Evolutionary conservation across 1,284 basidiomycete genomes (phyloP), one percentile per base, ranked within the genome.

Genomic region (Marasmius sp.): DNA sequence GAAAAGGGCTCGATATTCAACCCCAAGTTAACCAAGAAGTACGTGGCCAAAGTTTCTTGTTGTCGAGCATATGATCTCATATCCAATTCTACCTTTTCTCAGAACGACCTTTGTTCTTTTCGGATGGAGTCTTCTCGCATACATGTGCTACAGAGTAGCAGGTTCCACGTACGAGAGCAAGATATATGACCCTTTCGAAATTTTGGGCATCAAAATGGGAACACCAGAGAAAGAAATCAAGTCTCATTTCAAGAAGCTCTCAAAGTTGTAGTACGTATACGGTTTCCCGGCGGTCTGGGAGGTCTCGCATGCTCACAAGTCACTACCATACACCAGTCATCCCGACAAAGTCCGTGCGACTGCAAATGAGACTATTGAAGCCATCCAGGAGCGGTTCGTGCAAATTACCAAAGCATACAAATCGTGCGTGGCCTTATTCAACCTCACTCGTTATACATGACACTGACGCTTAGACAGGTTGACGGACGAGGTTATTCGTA

Each of bases 351-450:
- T 97, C 64, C 92, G 88, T 70, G 84, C 93, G 8, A 84, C 85
- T 0, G 85, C 81, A 1, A 95, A 98, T 70, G 83, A 96, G 70
- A 98, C 97, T 0, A 83, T 92, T 61, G 97, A 98, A 69, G 84
- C 88, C n/a, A 94, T 93, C 39, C 93, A 94, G 68, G 82, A 88
- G 57, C 88, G 91, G 66, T 99, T 97, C 74, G 94, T 99, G 45
- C 88, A 94, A 53, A 80, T 99, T 50, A 99, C 97, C 27, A 99
- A 99, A 76, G 97, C 97, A 0, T 99, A 99, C 81, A 99, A 99
- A 82, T 77, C 97, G 86, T 94, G 67, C 64, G 87, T 77, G 12
- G 4, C 22, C 41, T 43, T 34, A 53, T 55, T 63, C 56, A 60
- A 55, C 50, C 10, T 38, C 16, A 51, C n/a, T 34, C 7, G 36